Conservation (phyloP, 352 stramenopile species). For the Pythium coloratum region DNA sequence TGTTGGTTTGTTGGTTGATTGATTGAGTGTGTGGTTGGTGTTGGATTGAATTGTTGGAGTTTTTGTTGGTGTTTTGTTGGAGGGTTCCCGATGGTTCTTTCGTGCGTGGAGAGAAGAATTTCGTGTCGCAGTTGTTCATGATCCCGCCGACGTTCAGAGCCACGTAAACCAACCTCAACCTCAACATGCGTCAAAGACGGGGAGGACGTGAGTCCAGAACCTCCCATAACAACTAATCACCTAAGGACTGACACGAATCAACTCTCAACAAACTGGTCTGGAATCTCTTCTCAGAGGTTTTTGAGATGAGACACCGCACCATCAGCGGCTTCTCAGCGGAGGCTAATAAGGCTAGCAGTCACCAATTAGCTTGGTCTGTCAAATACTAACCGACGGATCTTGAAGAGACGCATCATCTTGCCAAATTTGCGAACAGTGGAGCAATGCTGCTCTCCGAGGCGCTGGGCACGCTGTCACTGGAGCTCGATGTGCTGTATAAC, state of each 20-base stretch:
- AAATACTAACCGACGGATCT: conserved; percentile 9
- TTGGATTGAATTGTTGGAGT: not conserved
- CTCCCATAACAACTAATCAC: not conserved
- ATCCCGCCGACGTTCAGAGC: not conserved
- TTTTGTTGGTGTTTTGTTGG: conserved; percentile 3
- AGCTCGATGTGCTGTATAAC: conserved; percentile 20
- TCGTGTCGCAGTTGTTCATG: not conserved
- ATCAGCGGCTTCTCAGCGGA: not conserved
- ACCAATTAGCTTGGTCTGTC: not conserved
- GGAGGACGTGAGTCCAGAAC: not conserved
- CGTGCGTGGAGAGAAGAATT: conserved; percentile 1
- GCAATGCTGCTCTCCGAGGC: conserved; percentile 21
- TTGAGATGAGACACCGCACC: conserved; percentile 3
- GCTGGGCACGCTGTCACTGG: conserved; percentile 9
- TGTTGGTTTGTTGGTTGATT: not conserved
- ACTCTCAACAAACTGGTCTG: not conserved
- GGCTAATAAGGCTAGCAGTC: not conserved
- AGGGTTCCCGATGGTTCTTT: not conserved
- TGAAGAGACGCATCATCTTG: conserved; percentile 19
- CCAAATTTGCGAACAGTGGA: not conserved
- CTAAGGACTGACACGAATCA: not conserved
- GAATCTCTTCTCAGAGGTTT: not conserved
- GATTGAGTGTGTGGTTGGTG: not conserved
- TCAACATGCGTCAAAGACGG: conserved; percentile 15
- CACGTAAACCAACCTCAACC: conserved; percentile 4